These are phyloP conservation scores for Neonectria coccinea DNA, from an alignment of 2,329 filamentous ascomycete species.

Conservation along the genomic window DNA sequence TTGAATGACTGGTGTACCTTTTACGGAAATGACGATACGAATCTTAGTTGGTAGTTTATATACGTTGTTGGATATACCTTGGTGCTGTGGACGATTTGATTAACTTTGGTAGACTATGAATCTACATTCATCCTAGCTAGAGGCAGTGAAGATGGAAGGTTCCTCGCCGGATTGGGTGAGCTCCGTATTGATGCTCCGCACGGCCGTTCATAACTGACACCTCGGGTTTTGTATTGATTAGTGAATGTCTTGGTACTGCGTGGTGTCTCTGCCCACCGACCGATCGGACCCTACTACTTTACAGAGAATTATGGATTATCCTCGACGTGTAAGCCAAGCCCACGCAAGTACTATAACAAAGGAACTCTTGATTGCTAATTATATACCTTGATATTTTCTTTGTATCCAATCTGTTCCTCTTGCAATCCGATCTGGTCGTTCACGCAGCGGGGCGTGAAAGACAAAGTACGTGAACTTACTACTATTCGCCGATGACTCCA, in stretches of 20 bases:
- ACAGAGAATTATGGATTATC: not conserved
- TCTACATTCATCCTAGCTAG: not conserved
- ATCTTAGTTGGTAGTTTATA: constrained; percentile 3
- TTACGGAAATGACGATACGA: constrained; percentile 12
- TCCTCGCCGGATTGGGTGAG: not conserved
- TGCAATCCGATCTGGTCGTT: not conserved
- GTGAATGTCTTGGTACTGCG: too few species aligned
- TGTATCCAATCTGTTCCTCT: not conserved
- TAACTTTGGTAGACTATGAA: not conserved
- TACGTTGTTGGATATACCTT: constrained; percentile 18
- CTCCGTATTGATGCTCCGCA: not conserved
- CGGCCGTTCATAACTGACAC: not conserved
- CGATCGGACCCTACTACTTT: not conserved
- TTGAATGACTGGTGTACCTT: constrained; percentile 31
- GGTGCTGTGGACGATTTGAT: not conserved
- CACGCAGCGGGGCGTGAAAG: not conserved
- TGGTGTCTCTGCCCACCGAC: not conserved
- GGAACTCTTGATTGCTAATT: not conserved
- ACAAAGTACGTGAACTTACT: not conserved
- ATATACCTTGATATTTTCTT: too few species aligned
- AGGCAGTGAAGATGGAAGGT: not conserved
- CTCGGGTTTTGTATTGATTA: too few species aligned
- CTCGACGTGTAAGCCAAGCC: not conserved
- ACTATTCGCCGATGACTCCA: not conserved
- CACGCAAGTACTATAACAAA: not conserved